Percentiles rank a stretch among this genome's conserved stretches.
These are phyloP conservation scores for Fusarium armeniacum DNA, from an alignment of 2,329 filamentous ascomycete species.

Conservation along the genomic window DNA sequence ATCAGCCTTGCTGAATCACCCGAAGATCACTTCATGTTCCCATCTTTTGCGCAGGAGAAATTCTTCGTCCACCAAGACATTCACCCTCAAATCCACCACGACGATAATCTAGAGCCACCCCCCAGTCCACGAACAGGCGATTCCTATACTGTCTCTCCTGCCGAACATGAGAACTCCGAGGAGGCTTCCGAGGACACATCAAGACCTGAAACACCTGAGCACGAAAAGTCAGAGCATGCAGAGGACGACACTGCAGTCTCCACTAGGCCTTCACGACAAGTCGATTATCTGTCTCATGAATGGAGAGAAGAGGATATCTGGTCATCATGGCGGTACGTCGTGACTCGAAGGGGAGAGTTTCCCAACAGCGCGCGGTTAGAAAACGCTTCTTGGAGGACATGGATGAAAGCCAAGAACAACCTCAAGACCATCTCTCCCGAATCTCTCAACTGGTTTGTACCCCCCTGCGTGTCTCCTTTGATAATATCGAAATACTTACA, in stretches of 20 bases:
- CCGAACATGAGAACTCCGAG: conserved; percentile 66
- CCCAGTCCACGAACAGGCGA: conserved; percentile 64
- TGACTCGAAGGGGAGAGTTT: conserved; percentile 82
- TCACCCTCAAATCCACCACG: conserved; percentile 43
- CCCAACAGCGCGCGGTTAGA: conserved; percentile 86
- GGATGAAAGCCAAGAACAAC: conserved; percentile 92
- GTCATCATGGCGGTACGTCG: conserved; percentile 96
- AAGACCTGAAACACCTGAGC: conserved; percentile 69
- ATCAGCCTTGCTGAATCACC: conserved; percentile 61
- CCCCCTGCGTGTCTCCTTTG: conserved; percentile 4
- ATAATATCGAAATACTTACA: conserved; percentile 50
- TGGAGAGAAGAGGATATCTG: conserved; percentile 98
- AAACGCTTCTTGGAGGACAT: conserved; percentile 97
- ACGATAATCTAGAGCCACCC: conserved; percentile 64
- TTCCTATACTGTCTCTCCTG: conserved; percentile 66
- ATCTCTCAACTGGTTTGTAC: conserved; percentile 85
- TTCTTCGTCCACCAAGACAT: conserved; percentile 58
- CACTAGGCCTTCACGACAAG: conserved; percentile 83
- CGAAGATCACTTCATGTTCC: conserved; percentile 63
- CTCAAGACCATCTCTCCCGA: conserved; percentile 91
- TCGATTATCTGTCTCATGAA: conserved; percentile 94
- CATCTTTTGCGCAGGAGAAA: conserved; percentile 62
- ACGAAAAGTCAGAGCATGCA: conserved; percentile 67
- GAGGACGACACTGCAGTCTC: conserved; percentile 85
- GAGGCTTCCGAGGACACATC: conserved; percentile 58